Evolutionary conservation across 1,284 basidiomycete species (phyloP).

Genomic region (Austroboletus novae-zelandiae): DNA sequence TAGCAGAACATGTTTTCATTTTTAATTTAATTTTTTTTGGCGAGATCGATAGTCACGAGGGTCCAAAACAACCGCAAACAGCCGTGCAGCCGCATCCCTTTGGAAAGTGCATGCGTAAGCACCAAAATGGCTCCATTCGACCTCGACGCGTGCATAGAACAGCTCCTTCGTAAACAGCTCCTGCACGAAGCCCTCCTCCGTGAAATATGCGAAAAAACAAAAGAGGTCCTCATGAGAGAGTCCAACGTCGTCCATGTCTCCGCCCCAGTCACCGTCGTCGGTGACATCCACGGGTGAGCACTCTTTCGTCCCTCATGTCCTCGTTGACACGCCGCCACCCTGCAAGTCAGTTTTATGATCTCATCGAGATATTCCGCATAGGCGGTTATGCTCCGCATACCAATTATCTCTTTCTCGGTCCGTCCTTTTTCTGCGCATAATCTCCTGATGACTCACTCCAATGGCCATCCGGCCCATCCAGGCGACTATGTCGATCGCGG

Average conservation of each 20-base stretch:
- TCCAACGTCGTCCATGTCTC: slow-evolving; percentile 98
- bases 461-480: slow-evolving; percentile 31
- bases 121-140: slow-evolving; percentile 83
- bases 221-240: slow-evolving; percentile 98
- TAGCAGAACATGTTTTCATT: slow-evolving; percentile 1
- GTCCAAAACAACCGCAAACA: slow-evolving; percentile 40
- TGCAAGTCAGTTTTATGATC: slow-evolving; percentile 96
- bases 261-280: slow-evolving; percentile 98
- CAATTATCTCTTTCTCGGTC: slow-evolving; percentile 96
- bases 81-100: slow-evolving; percentile 11
- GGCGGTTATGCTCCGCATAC: slow-evolving; percentile 96
- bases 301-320: slow-evolving; percentile 11
- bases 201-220: slow-evolving; percentile 98
- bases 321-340: slow-evolving; percentile 26
- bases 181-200: slow-evolving; percentile 89
- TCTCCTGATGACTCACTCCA: slow-evolving; percentile 2
- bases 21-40: slow-evolving; percentile 11
- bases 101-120: slow-evolving; percentile 8
- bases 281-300: slow-evolving; percentile 97
- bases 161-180: slow-evolving; percentile 87
- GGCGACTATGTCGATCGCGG: slow-evolving; percentile 99
- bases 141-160: slow-evolving; percentile 92
- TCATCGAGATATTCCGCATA: slow-evolving; percentile 98
- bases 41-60: slow-evolving; percentile 11
- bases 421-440: slow-evolving; percentile 26